A percentile compares a stretch with the other conserved stretches of the same genome.
These are phyloP conservation scores for Metschnikowia peoriensis DNA, from an alignment of 805 yeast species.

Conservation along the genomic window DNA sequence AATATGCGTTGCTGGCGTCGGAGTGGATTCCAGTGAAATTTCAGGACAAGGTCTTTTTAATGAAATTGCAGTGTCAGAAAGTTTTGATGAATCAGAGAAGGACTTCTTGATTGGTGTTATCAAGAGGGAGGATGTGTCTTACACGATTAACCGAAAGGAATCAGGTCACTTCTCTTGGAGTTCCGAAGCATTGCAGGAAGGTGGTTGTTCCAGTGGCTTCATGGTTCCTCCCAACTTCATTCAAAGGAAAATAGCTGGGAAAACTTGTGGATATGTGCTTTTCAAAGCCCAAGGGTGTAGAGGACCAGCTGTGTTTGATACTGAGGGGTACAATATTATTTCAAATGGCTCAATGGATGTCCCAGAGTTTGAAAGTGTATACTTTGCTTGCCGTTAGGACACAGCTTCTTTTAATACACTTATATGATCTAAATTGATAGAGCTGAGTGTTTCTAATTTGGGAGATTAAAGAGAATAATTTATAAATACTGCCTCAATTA, in stretches of 20 bases:
- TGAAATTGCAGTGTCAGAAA: neutral
- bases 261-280: neutral
- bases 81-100: too few species aligned
- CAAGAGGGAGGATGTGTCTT: neutral
- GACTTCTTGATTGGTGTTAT: neutral
- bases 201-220: neutral
- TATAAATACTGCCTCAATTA: too few species aligned
- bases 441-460: too few species aligned
- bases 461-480: too few species aligned
- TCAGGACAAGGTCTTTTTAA: neutral
- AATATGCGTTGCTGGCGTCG: neutral
- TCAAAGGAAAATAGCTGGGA: neutral
- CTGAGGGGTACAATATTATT: neutral
- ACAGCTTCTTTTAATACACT: too few species aligned
- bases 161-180: neutral
- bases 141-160: neutral
- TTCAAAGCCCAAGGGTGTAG: neutral
- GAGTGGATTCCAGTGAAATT: neutral
- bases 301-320: neutral
- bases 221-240: neutral
- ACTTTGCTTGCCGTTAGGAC: neutral
- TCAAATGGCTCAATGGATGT: neutral
- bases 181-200: neutral
- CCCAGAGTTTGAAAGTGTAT: neutral
- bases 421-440: too few species aligned